Base-by-base conservation (phyloP, 2,329 filamentous ascomycete species). In the Fusarium anthophilum region DNA sequence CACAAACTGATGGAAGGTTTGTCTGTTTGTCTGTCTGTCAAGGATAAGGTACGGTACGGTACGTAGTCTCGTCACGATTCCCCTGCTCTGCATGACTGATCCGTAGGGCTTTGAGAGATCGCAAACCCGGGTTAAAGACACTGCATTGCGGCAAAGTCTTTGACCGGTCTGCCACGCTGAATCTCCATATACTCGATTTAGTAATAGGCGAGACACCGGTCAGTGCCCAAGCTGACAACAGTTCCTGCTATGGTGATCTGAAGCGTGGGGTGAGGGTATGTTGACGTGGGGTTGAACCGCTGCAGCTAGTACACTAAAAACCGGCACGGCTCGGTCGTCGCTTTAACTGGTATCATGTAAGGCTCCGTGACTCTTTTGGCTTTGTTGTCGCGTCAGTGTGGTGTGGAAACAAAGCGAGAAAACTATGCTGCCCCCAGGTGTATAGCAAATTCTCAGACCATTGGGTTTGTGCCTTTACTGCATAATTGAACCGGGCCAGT, bases 31-130 rank as follows among this genome's bases (percentile, higher is more conserved):
- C n/a, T 35, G 48, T 35, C 41, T 47, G 65, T 35, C 53, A 65
- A 59, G 63, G 35, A 51, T 57, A 54, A 64, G 60, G 47, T 57
- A 12, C 18, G 17, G 35, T 37, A 37, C 14, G 60, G 56, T 57
- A 20, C 17, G 66, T 64, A 41, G 35, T 69, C 67, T 69, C 57
- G 62, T 71, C 66, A 75, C 66, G 66, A 63, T 73, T 69, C 69
- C 76, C 70, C 66, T 67, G 67, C 56, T 68, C 60, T 74, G 72
- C 66, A 71, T 65, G 50, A 69, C 58, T 78, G 73, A 77, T 76
- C 64, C 64, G 43, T 54, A 54, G 63, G 45, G 65, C 58, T 48
- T 67, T 61, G 28, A 38, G 43, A 63, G 63, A 72, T 66, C 45
- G 57, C 47, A 63, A 53, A 53, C 66, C 57, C 55, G 26, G 47